These are phyloP conservation scores for Kwoniella sp. DNA, from an alignment of 768 basidiomycete species.

Conservation along the genomic window DNA sequence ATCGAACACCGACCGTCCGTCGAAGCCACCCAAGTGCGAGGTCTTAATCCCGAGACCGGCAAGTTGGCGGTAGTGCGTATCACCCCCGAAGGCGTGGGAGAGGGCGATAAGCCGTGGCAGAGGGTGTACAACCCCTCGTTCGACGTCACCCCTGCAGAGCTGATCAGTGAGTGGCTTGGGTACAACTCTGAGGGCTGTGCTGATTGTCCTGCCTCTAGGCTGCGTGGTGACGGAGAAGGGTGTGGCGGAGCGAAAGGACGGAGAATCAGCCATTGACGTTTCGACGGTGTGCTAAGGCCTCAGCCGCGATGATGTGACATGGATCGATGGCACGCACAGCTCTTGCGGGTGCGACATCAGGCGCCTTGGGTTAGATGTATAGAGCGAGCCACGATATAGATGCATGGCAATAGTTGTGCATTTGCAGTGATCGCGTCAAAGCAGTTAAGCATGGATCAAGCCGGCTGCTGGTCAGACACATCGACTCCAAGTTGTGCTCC, in stretches of 20 bases:
- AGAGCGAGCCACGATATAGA: too few relatives aligned
- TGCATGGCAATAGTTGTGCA: too few relatives aligned
- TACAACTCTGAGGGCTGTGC: not conserved
- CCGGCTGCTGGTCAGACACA: too few relatives aligned
- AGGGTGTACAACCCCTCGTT: conserved; percentile 82
- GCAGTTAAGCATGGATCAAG: too few relatives aligned
- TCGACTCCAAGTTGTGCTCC: too few relatives aligned
- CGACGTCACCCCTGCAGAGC: conserved; percentile 88
- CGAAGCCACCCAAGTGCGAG: conserved; percentile 84
- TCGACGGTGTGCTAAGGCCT: conserved; percentile 58
- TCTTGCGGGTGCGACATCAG: too few relatives aligned
- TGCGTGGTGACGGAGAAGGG: conserved; percentile 86
- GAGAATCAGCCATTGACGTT: conserved; percentile 63
- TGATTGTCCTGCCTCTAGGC: conserved; percentile 15
- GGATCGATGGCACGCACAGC: too few relatives aligned
- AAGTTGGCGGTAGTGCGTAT: conserved; percentile 76
- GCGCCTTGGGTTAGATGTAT: too few relatives aligned
- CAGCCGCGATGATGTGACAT: too few relatives aligned
- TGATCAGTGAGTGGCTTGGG: conserved; percentile 67
- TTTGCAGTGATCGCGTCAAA: too few relatives aligned
- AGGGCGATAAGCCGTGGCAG: conserved; percentile 45
- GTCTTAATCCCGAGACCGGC: conserved; percentile 60
- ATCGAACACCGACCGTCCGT: conserved; percentile 86
- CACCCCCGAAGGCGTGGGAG: conserved; percentile 59
- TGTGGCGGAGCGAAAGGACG: conserved; percentile 68